Percentiles rank a stretch among this genome's conserved stretches.
phyloP scores from a whole-genome alignment of 805 yeast genomes.

The Spathaspora arborariae region DNA sequence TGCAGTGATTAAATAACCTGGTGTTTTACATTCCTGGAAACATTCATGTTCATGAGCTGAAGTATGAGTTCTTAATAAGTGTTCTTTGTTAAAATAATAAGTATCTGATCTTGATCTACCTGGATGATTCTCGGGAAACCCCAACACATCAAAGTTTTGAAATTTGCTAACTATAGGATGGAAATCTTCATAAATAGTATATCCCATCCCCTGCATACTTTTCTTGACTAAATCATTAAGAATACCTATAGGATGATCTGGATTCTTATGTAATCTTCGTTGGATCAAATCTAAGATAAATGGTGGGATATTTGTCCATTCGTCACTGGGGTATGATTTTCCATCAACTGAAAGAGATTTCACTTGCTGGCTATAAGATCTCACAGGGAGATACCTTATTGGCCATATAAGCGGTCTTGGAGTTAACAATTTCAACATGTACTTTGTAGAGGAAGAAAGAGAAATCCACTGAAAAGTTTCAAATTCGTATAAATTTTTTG shows the following conservation, averaged over 20 bases:
- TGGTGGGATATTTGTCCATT: constrained; percentile 82
- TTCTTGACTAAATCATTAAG: constrained; percentile 68
- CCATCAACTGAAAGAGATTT: constrained; percentile 37
- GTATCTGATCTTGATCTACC: constrained; percentile 93
- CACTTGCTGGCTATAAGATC: constrained; percentile 1
- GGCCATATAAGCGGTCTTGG: not conserved
- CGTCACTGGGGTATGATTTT: constrained; percentile 55
- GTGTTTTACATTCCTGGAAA: constrained; percentile 59
- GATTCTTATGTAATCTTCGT: constrained; percentile 68
- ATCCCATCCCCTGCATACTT: constrained; percentile 62
- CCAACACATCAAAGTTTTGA: constrained; percentile 89
- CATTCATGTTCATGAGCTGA: constrained; percentile 95
- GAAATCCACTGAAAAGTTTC: constrained; percentile 1
- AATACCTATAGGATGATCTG: constrained; percentile 87
- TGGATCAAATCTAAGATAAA: constrained; percentile 65
- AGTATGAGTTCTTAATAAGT: constrained; percentile 86
- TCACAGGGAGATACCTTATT: not conserved
- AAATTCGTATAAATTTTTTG: not conserved
- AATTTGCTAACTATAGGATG: constrained; percentile 76
- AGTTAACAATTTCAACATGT: constrained; percentile 2
- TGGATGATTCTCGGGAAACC: constrained; percentile 89
- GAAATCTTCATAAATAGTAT: constrained; percentile 76
- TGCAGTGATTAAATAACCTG: constrained; percentile 90
- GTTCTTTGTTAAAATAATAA: constrained; percentile 73
- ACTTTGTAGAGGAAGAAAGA: not conserved